Conservation (phyloP, 768 basidiomycete genomes). For the Boletellus emodensis region DNA sequence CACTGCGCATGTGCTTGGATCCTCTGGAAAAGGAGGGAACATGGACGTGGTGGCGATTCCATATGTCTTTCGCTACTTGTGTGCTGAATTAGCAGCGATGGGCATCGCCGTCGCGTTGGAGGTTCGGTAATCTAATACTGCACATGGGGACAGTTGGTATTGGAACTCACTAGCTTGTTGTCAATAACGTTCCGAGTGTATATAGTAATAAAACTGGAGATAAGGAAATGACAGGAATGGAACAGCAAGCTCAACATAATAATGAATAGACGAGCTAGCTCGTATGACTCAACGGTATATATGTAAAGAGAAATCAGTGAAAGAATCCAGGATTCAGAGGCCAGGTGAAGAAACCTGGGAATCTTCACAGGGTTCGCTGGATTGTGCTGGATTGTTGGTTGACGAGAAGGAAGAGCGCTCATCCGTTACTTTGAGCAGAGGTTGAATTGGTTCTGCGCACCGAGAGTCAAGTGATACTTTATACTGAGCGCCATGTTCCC, state of each 20-base stretch:
- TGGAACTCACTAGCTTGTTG: neutral
- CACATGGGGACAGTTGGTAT: neutral
- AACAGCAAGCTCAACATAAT: constrained; percentile 10
- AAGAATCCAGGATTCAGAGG: constrained; percentile 7
- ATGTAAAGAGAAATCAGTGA: constrained; percentile 1
- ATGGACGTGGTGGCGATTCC: constrained; percentile 96
- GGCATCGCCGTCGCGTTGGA: constrained; percentile 89
- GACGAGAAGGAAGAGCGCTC: neutral
- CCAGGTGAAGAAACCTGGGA: constrained; percentile 1
- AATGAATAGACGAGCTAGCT: constrained; percentile 13
- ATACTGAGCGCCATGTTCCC: constrained; percentile 2
- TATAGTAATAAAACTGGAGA: constrained; percentile 14
- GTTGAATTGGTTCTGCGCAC: constrained; percentile 2
- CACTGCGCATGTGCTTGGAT: constrained; percentile 60
- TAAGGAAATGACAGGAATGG: constrained; percentile 11
- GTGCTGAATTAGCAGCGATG: constrained; percentile 97
- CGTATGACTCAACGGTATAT: constrained; percentile 12
- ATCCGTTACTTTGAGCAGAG: neutral
- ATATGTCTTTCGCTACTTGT: constrained; percentile 90
- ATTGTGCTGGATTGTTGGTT: neutral
- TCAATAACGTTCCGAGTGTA: constrained; percentile 7
- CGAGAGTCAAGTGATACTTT: neutral
- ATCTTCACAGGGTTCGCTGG: constrained; percentile 15
- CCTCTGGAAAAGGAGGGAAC: constrained; percentile 63
- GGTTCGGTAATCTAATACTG: constrained; percentile 43